Evolutionary conservation across 1,284 basidiomycete genomes (phyloP).

Genomic region (Boletellus deceptivus): DNA sequence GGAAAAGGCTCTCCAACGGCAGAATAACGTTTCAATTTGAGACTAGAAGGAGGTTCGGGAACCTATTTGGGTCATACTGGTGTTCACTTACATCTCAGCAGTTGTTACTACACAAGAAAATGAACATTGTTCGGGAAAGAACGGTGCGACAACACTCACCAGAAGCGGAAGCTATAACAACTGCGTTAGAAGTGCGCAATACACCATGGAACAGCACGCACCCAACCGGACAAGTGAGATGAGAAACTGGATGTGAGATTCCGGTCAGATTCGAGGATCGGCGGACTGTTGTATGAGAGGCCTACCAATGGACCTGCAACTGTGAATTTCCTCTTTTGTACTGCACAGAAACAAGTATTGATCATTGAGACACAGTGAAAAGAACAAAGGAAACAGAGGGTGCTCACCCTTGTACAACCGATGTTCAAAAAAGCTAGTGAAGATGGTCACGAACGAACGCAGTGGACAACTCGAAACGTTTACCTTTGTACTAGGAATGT

Average conservation of each 20-base stretch:
- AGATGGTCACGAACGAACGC: not conserved
- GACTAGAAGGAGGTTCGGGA: conserved; percentile 3
- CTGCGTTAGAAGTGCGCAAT: not conserved
- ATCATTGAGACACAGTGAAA: not conserved
- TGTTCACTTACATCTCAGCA: conserved; percentile 20
- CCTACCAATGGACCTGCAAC: conserved; percentile 23
- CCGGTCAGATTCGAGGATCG: conserved; percentile 2
- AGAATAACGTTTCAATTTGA: conserved; percentile 15
- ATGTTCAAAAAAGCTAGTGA: conserved; percentile 23
- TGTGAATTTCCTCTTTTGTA: conserved; percentile 15
- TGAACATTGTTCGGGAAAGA: not conserved
- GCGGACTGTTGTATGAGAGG: too few relatives aligned
- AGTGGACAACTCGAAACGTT: not conserved
- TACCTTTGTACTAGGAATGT: conserved; percentile 27
- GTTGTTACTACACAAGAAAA: conserved; percentile 13
- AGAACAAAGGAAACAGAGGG: not conserved
- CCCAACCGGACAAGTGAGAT: conserved; percentile 21
- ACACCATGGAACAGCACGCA: not conserved
- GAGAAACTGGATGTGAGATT: conserved; percentile 4
- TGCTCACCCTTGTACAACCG: conserved; percentile 27
- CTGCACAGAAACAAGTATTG: not conserved
- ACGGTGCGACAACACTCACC: conserved; percentile 4
- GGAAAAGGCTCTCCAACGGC: conserved; percentile 14
- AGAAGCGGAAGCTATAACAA: conserved; percentile 19
- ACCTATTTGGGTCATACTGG: not conserved